Base-by-base conservation (phyloP, 1,139 yeast genomes). In the Suzukiozyma palmioleophila region DNA sequence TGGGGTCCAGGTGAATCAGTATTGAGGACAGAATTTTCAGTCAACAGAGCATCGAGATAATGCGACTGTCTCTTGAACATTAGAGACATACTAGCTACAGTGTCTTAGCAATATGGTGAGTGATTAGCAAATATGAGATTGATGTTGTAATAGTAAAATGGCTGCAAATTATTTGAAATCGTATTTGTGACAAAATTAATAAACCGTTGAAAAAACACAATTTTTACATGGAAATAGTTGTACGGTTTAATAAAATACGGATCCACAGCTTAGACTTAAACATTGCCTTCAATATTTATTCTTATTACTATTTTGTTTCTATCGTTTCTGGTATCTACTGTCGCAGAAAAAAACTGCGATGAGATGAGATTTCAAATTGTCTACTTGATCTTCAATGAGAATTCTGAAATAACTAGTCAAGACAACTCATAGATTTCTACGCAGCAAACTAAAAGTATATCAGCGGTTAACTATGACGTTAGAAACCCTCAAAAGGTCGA, bases 401-500 rank as follows among this genome's bases (percentile, higher is more conserved):
- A 3, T 25, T 33, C 36, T 22, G 21, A 25, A 25, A 26, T 33
- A 33, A 33, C 36, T 33, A 33, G 29, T 26, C 13, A 26, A 21
- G 14, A 11, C 26, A 33, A 26, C 36, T 15, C 12, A 16, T 12
- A 25, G 36, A 12, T 12, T 33, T 13, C 18, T 33, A n/a, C 11
- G 29, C 3, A 33, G 13, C 9, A 26, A 26, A 26, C 10, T 8
- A 16, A 11, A 9, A 14, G 24, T 33, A 12, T 33, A 33, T 16
- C 13, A 33, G 18, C 36, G 26, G 30, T 33, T 26, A 33, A 12
- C 26, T 16, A 33, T 33, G 36, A n/a, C 36, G 3, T 16, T 8
- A 13, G n/a, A 14, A 3, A 26, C 18, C 13, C 26, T 25, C 22
- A 45, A 46, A 32, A 35, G 48, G 24, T 14, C 32, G 13, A 41